Percentiles rank a stretch among this genome's conserved stretches.
These are phyloP conservation scores for Chytriomyces sp. DNA, from an alignment of 192 early-diverging fungal species.

Conservation along the genomic window DNA sequence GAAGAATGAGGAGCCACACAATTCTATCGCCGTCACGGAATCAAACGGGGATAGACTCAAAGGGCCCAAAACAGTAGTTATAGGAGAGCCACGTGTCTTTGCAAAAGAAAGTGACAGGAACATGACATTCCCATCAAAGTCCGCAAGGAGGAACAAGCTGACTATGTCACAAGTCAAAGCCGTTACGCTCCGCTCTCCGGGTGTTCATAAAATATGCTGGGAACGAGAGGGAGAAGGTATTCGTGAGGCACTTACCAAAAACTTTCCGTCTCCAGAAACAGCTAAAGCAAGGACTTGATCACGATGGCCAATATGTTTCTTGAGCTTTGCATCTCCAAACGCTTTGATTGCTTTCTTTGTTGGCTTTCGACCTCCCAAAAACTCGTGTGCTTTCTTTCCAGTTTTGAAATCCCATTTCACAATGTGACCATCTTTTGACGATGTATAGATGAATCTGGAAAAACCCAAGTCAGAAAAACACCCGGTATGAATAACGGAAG, in stretches of 20 bases:
- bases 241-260: conserved; percentile 56
- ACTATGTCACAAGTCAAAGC: conserved; percentile 15
- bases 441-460: conserved; percentile 73
- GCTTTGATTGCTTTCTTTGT: conserved; percentile 57
- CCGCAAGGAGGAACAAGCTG: conserved; percentile 51
- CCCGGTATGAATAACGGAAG: background rate
- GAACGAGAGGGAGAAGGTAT: background rate
- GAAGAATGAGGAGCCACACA: conserved; percentile 49
- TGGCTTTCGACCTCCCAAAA: conserved; percentile 77
- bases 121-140: background rate
- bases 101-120: background rate
- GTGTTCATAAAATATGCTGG: too few relatives aligned
- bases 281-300: conserved; percentile 55
- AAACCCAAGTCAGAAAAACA: conserved; percentile 28
- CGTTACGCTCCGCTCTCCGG: conserved; percentile 52
- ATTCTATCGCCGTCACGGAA: conserved; percentile 52
- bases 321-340: conserved; percentile 37
- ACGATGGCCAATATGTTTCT: conserved; percentile 51
- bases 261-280: conserved; percentile 56
- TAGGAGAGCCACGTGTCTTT: conserved; percentile 9
- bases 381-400: conserved; percentile 68
- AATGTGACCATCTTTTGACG: conserved; percentile 91
- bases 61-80: conserved; percentile 33
- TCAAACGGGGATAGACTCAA: conserved; percentile 57
- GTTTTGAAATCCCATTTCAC: conserved; percentile 86